Evolutionary conservation across 2,329 filamentous ascomycete genomes (phyloP).

Genomic region (Cladosporium sp.): DNA sequence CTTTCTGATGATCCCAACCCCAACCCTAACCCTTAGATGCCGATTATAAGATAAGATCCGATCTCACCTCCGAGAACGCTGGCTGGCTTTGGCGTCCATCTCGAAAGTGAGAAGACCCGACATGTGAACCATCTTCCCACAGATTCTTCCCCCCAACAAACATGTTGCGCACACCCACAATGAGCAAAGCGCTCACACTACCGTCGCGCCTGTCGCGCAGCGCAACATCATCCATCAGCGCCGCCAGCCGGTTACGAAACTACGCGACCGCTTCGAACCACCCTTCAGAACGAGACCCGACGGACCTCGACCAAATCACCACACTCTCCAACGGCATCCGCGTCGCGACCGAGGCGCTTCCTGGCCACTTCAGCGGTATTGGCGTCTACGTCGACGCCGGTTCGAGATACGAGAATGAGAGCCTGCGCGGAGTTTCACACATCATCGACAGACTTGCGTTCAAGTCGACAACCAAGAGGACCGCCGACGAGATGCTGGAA

Average conservation of each 20-base stretch:
- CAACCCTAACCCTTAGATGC: too few relatives aligned
- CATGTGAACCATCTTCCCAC: not conserved
- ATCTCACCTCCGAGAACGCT: too few relatives aligned
- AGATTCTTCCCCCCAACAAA: not conserved
- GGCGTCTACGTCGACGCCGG: conserved; percentile 95
- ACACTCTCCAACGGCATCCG: conserved; percentile 88
- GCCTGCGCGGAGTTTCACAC: conserved; percentile 85
- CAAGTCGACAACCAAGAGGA: conserved; percentile 72
- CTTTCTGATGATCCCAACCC: too few relatives aligned
- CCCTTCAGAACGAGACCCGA: conserved; percentile 60
- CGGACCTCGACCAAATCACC: conserved; percentile 82
- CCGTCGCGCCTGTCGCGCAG: conserved; percentile 25
- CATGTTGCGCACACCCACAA: conserved; percentile 16
- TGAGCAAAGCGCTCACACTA: conserved; percentile 29
- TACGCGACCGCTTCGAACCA: conserved; percentile 26
- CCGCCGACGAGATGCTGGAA: conserved; percentile 82
- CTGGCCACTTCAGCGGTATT: conserved; percentile 90
- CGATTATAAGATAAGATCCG: too few relatives aligned
- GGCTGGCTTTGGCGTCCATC: too few relatives aligned
- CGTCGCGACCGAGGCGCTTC: conserved; percentile 89
- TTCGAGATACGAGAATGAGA: conserved; percentile 85
- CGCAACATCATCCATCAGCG: conserved; percentile 16
- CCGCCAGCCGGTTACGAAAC: conserved; percentile 14
- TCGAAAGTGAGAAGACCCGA: not conserved
- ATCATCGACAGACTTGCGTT: conserved; percentile 95